phyloP scores from a whole-genome alignment of 225 moss, liverwort and hornwort species.

The Pseudisothecium myosuroides region DNA sequence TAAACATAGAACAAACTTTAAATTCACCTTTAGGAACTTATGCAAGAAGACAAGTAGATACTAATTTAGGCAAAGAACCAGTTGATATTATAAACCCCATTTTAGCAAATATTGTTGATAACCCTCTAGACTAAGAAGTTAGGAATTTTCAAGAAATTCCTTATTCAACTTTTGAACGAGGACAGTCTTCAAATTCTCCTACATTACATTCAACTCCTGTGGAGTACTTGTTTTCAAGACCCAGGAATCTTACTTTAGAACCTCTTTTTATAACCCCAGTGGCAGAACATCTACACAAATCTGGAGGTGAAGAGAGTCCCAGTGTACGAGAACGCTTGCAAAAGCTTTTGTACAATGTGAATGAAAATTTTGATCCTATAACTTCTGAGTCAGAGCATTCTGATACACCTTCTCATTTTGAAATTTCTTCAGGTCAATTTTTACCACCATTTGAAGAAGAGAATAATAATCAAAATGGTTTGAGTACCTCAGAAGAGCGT shows the following conservation, averaged over 20 bases:
- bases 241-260: background rate
- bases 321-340: background rate
- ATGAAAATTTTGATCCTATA: background rate
- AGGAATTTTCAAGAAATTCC: background rate
- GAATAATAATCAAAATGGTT: background rate
- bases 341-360: background rate
- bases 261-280: background rate
- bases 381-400: background rate
- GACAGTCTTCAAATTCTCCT: background rate
- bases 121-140: background rate
- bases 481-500: fast-evolving
- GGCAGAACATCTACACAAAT: background rate
- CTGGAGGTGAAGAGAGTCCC: background rate
- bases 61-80: background rate
- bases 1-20: background rate
- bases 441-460: background rate
- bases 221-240: background rate
- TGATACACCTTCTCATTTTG: background rate
- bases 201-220: background rate
- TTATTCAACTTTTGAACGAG: background rate
- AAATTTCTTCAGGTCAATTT: background rate
- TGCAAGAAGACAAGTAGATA: background rate
- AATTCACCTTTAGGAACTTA: background rate
- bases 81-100: background rate
- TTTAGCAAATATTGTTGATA: background rate